A percentile compares a stretch with the other conserved stretches of the same genome.
Evolutionary conservation across 345 rosid species (phyloP).

Genomic region (Corchorus capsularis): DNA sequence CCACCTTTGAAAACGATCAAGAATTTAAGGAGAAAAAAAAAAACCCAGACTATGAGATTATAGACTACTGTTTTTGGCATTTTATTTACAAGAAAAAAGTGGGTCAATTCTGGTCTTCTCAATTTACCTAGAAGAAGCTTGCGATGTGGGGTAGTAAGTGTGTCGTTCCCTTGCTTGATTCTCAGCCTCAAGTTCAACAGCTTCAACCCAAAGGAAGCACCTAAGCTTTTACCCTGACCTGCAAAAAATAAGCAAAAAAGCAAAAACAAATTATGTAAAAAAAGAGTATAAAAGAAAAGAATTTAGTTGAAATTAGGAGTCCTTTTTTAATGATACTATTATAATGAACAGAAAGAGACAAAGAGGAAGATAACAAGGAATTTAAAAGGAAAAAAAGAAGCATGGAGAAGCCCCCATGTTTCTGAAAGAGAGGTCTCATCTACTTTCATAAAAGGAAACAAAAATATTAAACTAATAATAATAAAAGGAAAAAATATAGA

Average conservation of each 20-base stretch:
- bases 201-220: not conserved
- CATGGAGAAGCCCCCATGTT: conserved; percentile 20
- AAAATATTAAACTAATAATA: conserved; percentile 13
- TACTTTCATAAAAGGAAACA: conserved; percentile 7
- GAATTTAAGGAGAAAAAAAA: too few relatives aligned
- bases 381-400: not conserved
- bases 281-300: not conserved
- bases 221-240: conserved; percentile 15
- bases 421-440: conserved; percentile 23
- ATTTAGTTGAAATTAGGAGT: not conserved
- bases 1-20: not conserved
- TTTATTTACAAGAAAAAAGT: not conserved
- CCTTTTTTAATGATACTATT: not conserved
- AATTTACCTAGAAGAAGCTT: conserved; percentile 46
- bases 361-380: conserved; percentile 17
- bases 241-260: conserved; percentile 16
- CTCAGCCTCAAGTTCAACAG: not conserved
- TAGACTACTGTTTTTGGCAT: not conserved
- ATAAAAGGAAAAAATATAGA: not conserved
- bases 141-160: conserved; percentile 40
- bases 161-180: conserved; percentile 10
- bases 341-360: conserved; percentile 11
- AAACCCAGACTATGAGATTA: too few relatives aligned
- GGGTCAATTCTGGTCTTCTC: not conserved
- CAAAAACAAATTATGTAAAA: not conserved